Conservation (phyloP, 768 basidiomycete species). For the Sporobolomyces pararoseus region DNA sequence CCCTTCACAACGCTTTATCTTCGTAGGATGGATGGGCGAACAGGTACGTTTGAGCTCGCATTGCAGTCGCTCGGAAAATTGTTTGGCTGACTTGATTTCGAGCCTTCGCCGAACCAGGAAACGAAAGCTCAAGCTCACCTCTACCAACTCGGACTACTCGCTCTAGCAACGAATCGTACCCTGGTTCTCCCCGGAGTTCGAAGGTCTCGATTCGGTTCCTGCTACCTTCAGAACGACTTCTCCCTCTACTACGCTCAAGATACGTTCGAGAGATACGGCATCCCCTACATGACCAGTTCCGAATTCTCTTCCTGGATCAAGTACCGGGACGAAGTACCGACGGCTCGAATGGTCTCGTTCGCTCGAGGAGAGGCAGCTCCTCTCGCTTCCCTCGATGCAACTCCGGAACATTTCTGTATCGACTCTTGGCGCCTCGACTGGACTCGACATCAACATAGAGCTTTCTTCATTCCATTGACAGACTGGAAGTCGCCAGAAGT, state of each 20-base stretch:
- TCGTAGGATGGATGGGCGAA: conserved; percentile 35
- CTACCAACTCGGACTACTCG: conserved; percentile 55
- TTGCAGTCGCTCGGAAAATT: no score
- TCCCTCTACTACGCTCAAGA: conserved; percentile 55
- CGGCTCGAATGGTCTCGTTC: conserved; percentile 17
- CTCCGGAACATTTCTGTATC: conserved; percentile 15
- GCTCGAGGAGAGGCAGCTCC: neutral
- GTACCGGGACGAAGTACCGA: neutral
- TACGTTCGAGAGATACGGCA: conserved; percentile 19
- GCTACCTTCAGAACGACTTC: conserved; percentile 54
- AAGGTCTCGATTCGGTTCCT: conserved; percentile 56
- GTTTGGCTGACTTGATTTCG: neutral
- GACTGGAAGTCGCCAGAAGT: conserved; percentile 17
- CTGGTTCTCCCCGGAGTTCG: conserved; percentile 61
- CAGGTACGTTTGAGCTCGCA: conserved; percentile 4
- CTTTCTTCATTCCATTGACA: conserved; percentile 12
- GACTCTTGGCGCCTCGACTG: conserved; percentile 10
- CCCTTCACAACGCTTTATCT: conserved; percentile 17
- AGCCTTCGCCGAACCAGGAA: conserved; percentile 50
- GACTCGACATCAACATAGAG: neutral
- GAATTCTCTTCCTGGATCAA: conserved; percentile 46
- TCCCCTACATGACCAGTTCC: conserved; percentile 48
- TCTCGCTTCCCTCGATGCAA: neutral
- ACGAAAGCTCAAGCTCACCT: conserved; percentile 58
- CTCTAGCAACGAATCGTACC: conserved; percentile 55